A percentile compares a stretch with the other conserved stretches of the same genome.
Conservation (phyloP, 495 filamentous ascomycete genomes). For the Penicillium salamii region DNA sequence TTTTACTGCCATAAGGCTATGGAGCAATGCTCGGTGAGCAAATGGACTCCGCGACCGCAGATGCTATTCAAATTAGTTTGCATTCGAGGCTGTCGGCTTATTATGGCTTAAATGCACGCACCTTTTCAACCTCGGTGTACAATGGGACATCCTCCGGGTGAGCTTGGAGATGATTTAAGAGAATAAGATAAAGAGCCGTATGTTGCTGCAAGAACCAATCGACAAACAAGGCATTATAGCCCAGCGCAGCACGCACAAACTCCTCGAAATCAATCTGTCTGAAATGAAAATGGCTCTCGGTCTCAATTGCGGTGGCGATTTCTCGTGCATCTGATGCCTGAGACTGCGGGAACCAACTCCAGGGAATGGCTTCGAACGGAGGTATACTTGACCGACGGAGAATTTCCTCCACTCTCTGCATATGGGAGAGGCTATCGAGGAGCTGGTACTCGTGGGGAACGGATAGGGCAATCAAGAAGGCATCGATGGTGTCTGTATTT, state of each 20-base stretch:
- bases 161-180: conserved; percentile 32
- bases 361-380: conserved; percentile 22
- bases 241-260: conserved; percentile 38
- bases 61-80: conserved; percentile 19
- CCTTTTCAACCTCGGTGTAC: conserved; percentile 39
- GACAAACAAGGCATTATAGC: conserved; percentile 28
- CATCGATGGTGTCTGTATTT: conserved; percentile 29
- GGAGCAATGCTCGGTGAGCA: conserved; percentile 34
- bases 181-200: conserved; percentile 35
- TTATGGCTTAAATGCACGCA: conserved; percentile 4
- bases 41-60: conserved; percentile 38
- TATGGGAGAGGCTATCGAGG: conserved; percentile 29
- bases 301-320: conserved; percentile 38
- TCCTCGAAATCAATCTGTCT: conserved; percentile 40
- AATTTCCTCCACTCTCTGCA: conserved; percentile 46
- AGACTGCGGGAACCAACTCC: conserved; percentile 39
- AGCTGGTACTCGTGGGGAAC: conserved; percentile 26
- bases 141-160: conserved; percentile 33
- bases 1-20: conserved; percentile 25
- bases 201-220: conserved; percentile 46
- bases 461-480: conserved; percentile 28
- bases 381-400: conserved; percentile 28
- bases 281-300: conserved; percentile 45
- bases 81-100: not conserved
- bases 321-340: conserved; percentile 15